Evolutionary conservation across 2,329 filamentous ascomycete genomes (phyloP).

Genomic region (Paramyrothecium sp.): DNA sequence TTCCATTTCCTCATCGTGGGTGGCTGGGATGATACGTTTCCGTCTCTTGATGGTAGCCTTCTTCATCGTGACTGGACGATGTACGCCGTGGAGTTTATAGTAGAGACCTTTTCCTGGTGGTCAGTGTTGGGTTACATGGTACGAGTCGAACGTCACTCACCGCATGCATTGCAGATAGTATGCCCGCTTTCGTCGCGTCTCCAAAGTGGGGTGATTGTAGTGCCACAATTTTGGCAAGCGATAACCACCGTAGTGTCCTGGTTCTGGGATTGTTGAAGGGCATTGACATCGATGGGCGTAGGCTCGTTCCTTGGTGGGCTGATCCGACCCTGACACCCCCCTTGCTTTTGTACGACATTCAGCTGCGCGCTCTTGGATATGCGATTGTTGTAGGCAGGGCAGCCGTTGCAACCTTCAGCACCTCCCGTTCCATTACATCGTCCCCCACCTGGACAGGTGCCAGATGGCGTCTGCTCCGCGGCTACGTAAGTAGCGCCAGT

Average conservation of each 20-base stretch:
- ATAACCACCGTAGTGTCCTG: slow-evolving; percentile 56
- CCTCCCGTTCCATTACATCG: slow-evolving; percentile 96
- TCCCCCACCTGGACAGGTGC: slow-evolving; percentile 94
- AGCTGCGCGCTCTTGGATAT: slow-evolving; percentile 83
- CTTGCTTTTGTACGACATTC: slow-evolving; percentile 51
- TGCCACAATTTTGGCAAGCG: slow-evolving; percentile 95
- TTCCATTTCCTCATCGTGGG: slow-evolving; percentile 48
- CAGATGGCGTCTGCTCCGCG: slow-evolving; percentile 70
- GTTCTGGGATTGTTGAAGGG: slow-evolving; percentile 28
- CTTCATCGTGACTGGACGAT: slow-evolving; percentile 97
- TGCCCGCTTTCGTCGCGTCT: slow-evolving; percentile 90
- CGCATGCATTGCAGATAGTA: slow-evolving; percentile 98
- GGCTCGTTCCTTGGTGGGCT: slow-evolving; percentile 23
- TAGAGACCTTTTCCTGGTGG: slow-evolving; percentile 67
- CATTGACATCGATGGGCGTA: slow-evolving; percentile 30
- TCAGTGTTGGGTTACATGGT: not conserved
- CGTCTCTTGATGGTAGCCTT: slow-evolving; percentile 95
- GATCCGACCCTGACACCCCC: slow-evolving; percentile 27
- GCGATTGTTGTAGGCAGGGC: slow-evolving; percentile 95
- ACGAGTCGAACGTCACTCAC: slow-evolving; percentile 50
- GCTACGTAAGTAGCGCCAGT: slow-evolving; percentile 70
- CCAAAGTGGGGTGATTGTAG: slow-evolving; percentile 95
- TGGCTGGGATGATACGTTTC: slow-evolving; percentile 87
- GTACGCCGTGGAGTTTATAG: slow-evolving; percentile 91
- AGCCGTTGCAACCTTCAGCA: slow-evolving; percentile 91